Evolutionary conservation across 2,329 filamentous ascomycete species (phyloP), one percentile per base, ranked within the genome.

Genomic region (Aspergillus nomiae): DNA sequence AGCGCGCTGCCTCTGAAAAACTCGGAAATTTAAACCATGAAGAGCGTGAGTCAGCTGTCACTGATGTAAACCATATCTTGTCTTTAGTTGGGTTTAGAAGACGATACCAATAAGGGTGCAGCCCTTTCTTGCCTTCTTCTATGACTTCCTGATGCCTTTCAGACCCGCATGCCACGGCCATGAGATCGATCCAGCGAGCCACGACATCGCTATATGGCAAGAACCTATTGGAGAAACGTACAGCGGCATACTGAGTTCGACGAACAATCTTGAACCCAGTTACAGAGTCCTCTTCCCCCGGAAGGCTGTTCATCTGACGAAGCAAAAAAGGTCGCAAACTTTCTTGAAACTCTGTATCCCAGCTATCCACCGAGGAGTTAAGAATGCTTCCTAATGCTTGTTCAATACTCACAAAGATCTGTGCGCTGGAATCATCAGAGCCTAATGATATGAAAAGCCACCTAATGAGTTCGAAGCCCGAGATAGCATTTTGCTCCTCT

Each of bases 161-260:
- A 3, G 81, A 77, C 9, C 73, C 74, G 3, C 84, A 84, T 14
- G 89, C 89, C 19, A 95, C 82, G 9, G 94, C 94, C 56, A 97
- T 83, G 19, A 98, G 86, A 74, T 97, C 88, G 54, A 97, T 91
- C 92, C 92, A 97, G 56, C 95, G 87, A 30, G 88, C 95, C 43
- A 90, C 83, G 11, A 92, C 84, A 71, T 97, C 92, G 24, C 84
- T 84, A 70, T 92, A 97, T 0, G 90, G 87, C 6, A 99, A 82
- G 71, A 92, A 96, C 57, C 92, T 86, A 73, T 98, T 98, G 12
- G 92, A 92, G 83, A 94, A 97, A 62, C 95, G 91, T 9, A 95
- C 89, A 28, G 90, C 90, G 24, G 92, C 90, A 77, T 94, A 95
- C 9, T 92, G 88, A 38, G 91, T 90, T 70, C 90, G 94, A 68